Evolutionary conservation across 2,329 filamentous ascomycete species (phyloP).

Genomic region (Cladorrhinum sp.): DNA sequence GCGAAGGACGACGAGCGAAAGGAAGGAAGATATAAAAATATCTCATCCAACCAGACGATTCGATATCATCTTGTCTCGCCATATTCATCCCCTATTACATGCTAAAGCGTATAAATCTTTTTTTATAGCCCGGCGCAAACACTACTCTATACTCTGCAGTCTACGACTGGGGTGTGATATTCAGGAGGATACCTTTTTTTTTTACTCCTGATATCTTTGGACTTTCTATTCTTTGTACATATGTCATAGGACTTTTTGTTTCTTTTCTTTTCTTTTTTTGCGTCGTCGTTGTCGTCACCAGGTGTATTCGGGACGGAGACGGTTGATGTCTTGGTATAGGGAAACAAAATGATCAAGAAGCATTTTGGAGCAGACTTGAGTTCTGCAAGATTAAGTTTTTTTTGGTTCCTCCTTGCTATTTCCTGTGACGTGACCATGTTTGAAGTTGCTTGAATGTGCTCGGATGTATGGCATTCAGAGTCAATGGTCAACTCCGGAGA

Average conservation of each 20-base stretch:
- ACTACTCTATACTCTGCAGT: background rate
- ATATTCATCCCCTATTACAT: background rate
- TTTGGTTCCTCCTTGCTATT: background rate
- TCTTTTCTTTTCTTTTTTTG: conserved; percentile 1
- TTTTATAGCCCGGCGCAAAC: background rate
- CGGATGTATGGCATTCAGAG: no score
- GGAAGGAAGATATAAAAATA: background rate
- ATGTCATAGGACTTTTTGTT: background rate
- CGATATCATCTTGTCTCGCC: background rate
- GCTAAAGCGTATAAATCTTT: background rate
- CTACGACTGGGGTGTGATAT: background rate
- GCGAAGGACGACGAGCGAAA: background rate
- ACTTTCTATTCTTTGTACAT: conserved; percentile 9
- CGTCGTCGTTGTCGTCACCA: background rate
- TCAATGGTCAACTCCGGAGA: no score
- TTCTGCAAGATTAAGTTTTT: background rate
- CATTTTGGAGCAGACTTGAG: background rate
- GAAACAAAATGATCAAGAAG: background rate
- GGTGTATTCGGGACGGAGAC: background rate
- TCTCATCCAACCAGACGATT: background rate
- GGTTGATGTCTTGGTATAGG: conserved; percentile 1
- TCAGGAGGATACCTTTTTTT: background rate
- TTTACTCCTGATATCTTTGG: background rate
- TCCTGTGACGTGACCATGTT: background rate
- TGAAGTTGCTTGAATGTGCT: background rate